Evolutionary conservation across 2,329 filamentous ascomycete species (phyloP).

Genomic region (Hypoxylon sp.): DNA sequence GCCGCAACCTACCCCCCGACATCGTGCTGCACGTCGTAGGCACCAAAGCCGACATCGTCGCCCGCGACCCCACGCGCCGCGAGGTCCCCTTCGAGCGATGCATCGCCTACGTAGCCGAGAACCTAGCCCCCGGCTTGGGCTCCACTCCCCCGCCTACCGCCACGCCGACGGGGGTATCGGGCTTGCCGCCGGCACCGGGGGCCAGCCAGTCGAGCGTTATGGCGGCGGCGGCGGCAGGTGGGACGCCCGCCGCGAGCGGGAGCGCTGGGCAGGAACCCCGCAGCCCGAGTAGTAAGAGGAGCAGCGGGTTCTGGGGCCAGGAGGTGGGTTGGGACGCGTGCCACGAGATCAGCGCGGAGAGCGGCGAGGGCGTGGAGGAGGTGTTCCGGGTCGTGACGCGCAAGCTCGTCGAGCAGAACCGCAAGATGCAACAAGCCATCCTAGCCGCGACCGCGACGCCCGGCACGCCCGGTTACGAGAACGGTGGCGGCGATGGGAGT

Average conservation of each 20-base stretch:
- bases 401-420: conserved; percentile 75
- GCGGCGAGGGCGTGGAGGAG: conserved; percentile 95
- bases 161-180: conserved; percentile 56
- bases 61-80: conserved; percentile 81
- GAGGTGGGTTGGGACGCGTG: conserved; percentile 97
- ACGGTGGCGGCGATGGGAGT: conserved; percentile 34
- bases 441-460: conserved; percentile 68
- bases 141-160: conserved; percentile 78
- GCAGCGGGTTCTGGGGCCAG: conserved; percentile 88
- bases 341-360: conserved; percentile 95
- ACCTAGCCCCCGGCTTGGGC: conserved; percentile 80
- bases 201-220: conserved; percentile 51
- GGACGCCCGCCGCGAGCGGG: conserved; percentile 55
- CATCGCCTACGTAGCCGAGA: conserved; percentile 95
- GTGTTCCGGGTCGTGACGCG: conserved; percentile 82
- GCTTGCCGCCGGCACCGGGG: conserved; percentile 50
- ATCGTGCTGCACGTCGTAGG: conserved; percentile 95
- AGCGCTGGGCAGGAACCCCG: conserved; percentile 64
- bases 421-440: conserved; percentile 73
- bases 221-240: conserved; percentile 15
- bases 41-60: conserved; percentile 92
- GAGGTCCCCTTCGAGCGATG: conserved; percentile 95
- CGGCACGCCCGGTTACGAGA: conserved; percentile 63
- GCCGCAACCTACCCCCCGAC: conserved; percentile 81
- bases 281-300: conserved; percentile 74